These are phyloP conservation scores for Thalassiosira allenii DNA, from an alignment of 352 stramenopile genomes.

Conservation along the genomic window DNA sequence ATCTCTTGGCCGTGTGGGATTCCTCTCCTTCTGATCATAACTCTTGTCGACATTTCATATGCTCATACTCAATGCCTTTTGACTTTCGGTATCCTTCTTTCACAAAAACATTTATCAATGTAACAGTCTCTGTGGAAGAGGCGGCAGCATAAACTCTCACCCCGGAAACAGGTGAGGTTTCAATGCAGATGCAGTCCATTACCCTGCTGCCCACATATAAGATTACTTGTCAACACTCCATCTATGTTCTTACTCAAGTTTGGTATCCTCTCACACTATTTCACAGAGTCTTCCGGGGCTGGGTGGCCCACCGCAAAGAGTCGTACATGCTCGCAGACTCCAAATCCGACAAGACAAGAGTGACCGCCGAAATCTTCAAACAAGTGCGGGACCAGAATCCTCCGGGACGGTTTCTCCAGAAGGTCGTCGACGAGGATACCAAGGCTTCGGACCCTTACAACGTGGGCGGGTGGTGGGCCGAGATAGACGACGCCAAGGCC, in stretches of 20 bases:
- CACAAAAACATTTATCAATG: no score
- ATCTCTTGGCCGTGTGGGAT: neutral
- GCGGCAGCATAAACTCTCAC: conserved; percentile 81
- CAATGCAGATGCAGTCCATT: no score
- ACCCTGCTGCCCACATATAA: neutral
- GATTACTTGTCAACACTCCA: neutral
- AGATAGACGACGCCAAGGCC: conserved; percentile 74
- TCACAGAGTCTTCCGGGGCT: conserved; percentile 69
- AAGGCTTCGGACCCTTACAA: conserved; percentile 15
- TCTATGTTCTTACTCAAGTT: neutral
- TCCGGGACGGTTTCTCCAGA: conserved; percentile 77
- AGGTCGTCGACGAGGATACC: conserved; percentile 24
- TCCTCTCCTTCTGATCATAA: neutral
- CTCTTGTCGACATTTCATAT: neutral
- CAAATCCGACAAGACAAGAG: conserved; percentile 75
- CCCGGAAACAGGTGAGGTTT: no score
- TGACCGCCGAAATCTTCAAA: conserved; percentile 72
- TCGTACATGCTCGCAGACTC: conserved; percentile 75
- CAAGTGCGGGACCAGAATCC: conserved; percentile 58
- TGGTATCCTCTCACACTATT: neutral
- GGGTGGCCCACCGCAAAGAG: conserved; percentile 72
- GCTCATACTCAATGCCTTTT: neutral
- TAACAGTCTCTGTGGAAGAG: conserved; percentile 76
- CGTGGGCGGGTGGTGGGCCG: conserved; percentile 64
- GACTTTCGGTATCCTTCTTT: no score